Percentiles rank a stretch among this genome's conserved stretches.
These are phyloP conservation scores for Thraustotheca clavata DNA, from an alignment of 352 stramenopile species.

Conservation along the genomic window DNA sequence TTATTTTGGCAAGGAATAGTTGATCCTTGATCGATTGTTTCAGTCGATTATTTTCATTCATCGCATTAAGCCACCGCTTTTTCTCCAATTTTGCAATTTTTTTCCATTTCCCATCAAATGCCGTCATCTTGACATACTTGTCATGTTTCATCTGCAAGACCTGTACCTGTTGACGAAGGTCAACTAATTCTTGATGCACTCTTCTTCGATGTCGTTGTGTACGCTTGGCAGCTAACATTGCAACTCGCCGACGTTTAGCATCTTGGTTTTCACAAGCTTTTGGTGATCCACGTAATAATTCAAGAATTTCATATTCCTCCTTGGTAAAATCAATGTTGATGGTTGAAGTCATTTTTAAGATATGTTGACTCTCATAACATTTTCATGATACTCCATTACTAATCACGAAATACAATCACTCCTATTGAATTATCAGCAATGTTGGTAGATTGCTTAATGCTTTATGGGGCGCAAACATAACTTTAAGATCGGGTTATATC, in stretches of 20 bases:
- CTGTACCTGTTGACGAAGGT: neutral
- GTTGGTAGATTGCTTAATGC: too few relatives aligned
- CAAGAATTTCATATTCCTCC: neutral
- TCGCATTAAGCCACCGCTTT: neutral
- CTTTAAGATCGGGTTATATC: too few relatives aligned
- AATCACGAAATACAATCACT: too few relatives aligned
- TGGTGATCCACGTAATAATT: neutral
- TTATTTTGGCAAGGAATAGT: neutral
- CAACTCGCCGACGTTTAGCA: neutral
- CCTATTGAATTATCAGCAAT: too few relatives aligned
- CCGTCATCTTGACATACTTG: neutral
- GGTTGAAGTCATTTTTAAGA: too few relatives aligned
- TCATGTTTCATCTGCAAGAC: neutral
- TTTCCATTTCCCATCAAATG: slow-evolving; percentile 1
- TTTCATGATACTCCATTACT: too few relatives aligned
- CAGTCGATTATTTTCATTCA: neutral
- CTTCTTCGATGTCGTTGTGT: neutral
- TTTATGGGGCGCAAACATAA: too few relatives aligned
- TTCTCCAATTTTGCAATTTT: neutral
- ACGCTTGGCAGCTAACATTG: neutral
- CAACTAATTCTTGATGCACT: neutral
- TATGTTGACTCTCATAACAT: too few relatives aligned
- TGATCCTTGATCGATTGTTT: neutral
- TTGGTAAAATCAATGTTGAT: neutral
- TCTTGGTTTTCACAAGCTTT: neutral